phyloP scores from a whole-genome alignment of 2,329 filamentous ascomycete genomes.

The Colletotrichum noveboracense region DNA sequence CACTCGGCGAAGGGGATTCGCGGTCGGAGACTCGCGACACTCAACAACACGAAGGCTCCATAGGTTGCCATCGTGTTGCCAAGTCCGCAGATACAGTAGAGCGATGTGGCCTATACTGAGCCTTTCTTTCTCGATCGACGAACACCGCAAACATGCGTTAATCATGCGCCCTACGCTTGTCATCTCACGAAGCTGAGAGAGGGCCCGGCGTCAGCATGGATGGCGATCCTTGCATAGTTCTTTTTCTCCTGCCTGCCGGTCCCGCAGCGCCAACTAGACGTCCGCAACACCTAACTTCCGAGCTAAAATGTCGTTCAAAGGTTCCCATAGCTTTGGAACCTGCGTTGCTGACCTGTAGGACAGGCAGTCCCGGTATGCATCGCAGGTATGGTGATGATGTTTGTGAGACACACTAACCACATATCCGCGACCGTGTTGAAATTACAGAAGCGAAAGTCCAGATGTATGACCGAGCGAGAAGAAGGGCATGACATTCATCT shows the following conservation, averaged over 20 bases:
- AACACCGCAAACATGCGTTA: accelerated
- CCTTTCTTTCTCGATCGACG: background rate
- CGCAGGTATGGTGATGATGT: background rate
- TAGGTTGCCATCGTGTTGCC: background rate
- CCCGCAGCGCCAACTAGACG: background rate
- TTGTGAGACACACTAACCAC: background rate
- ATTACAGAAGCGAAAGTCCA: background rate
- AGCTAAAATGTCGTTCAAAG: background rate
- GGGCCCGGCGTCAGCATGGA: background rate
- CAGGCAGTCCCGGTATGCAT: background rate
- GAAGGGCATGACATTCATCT: background rate
- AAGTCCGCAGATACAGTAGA: background rate
- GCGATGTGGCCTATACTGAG: too few relatives aligned
- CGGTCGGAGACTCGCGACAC: background rate
- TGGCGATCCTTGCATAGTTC: too few relatives aligned
- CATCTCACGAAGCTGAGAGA: background rate
- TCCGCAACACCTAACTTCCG: background rate
- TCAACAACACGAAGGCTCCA: background rate
- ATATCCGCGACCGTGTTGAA: background rate
- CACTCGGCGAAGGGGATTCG: too few relatives aligned
- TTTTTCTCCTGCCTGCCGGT: background rate
- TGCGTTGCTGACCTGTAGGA: background rate
- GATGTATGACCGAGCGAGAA: background rate
- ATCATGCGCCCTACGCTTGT: background rate
- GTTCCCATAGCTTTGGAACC: background rate